These are phyloP conservation scores for Helotiales sp. DNA, from an alignment of 2,329 filamentous ascomycete species.

Conservation along the genomic window DNA sequence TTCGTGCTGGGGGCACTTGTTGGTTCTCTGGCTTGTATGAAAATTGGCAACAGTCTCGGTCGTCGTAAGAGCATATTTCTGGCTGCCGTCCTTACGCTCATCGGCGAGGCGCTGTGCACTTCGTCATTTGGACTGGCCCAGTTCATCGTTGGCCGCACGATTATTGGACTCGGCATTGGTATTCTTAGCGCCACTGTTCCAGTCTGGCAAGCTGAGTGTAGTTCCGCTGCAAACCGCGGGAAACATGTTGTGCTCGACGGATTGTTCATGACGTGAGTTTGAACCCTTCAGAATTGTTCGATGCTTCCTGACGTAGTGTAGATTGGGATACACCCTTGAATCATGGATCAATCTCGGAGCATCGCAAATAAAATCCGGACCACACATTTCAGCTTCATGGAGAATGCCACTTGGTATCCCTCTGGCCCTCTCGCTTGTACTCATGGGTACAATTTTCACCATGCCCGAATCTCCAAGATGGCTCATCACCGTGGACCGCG, in stretches of 20 bases:
- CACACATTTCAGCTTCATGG: slow-evolving; percentile 41
- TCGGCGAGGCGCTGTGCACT: slow-evolving; percentile 50
- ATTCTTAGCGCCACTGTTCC: slow-evolving; percentile 48
- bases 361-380: slow-evolving; percentile 39
- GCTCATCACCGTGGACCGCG: slow-evolving; percentile 44
- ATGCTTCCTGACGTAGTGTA: slow-evolving; percentile 14
- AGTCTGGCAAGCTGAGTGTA: slow-evolving; percentile 48
- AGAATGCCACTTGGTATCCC: slow-evolving; percentile 46
- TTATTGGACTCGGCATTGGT: slow-evolving; percentile 48
- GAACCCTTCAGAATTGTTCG: background rate
- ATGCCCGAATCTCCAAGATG: slow-evolving; percentile 46
- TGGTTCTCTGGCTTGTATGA: slow-evolving; percentile 46
- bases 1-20: slow-evolving; percentile 45
- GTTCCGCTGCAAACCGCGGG: slow-evolving; percentile 50
- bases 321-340: slow-evolving; percentile 47
- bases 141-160: slow-evolving; percentile 49
- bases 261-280: slow-evolving; percentile 41
- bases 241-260: slow-evolving; percentile 48
- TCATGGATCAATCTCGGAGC: slow-evolving; percentile 55
- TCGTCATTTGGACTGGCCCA: slow-evolving; percentile 48
- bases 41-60: slow-evolving; percentile 48
- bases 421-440: slow-evolving; percentile 43
- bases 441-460: slow-evolving; percentile 44
- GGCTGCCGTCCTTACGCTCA: slow-evolving; percentile 47
- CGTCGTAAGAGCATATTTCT: slow-evolving; percentile 49